A percentile compares a stretch with the other conserved stretches of the same genome.
Evolutionary conservation across 768 basidiomycete species (phyloP).

Genomic region (Tulasnella sp.): DNA sequence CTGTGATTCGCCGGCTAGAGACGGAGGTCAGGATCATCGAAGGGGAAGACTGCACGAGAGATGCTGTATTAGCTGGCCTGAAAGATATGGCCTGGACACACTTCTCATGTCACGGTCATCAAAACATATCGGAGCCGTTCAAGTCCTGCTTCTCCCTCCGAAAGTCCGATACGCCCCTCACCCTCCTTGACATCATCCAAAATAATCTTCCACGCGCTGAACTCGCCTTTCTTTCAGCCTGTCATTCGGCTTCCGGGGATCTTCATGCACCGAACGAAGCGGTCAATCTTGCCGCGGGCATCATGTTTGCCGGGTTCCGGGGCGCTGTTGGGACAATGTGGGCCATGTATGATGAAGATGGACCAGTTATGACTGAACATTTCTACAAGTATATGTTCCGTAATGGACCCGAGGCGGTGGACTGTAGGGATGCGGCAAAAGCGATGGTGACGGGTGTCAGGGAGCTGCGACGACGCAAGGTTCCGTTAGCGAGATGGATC

Average conservation of each 20-base stretch:
- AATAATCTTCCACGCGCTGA: neutral
- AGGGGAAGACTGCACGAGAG: neutral
- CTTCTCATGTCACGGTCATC: neutral
- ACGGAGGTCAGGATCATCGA: neutral
- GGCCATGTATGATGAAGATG: neutral
- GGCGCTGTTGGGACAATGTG: conserved; percentile 10
- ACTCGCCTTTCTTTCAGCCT: neutral
- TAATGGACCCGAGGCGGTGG: too few relatives aligned
- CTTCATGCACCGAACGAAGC: neutral
- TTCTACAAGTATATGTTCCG: neutral
- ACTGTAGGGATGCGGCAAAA: too few relatives aligned
- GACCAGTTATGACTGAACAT: neutral
- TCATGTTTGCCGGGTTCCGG: too few relatives aligned
- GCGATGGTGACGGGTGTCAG: too few relatives aligned
- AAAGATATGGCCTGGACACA: neutral
- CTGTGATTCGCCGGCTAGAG: neutral
- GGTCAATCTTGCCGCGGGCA: neutral
- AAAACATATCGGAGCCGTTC: neutral
- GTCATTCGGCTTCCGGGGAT: too few relatives aligned
- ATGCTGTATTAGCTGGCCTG: neutral
- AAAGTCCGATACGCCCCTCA: too few relatives aligned
- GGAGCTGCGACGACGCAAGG: too few relatives aligned
- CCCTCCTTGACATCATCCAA: neutral
- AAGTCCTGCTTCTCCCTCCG: neutral
- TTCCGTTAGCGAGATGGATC: too few relatives aligned